Conservation (phyloP, 495 filamentous ascomycete genomes). For the Penicillium malachiteum region DNA sequence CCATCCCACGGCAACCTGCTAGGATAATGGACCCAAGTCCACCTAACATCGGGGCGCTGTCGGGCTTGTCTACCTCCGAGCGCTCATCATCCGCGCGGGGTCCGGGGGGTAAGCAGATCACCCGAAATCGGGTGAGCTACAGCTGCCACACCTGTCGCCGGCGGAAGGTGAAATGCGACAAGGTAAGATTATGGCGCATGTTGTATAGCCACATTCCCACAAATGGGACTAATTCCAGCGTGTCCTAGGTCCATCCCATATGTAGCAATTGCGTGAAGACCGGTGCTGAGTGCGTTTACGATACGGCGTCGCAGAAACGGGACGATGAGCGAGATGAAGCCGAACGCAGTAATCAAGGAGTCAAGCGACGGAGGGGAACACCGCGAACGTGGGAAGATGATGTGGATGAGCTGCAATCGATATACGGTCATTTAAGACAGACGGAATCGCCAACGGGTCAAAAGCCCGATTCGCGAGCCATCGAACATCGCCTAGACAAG, state of each 20-base stretch:
- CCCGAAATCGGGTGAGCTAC: slow-evolving; percentile 49
- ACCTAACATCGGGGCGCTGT: slow-evolving; percentile 1
- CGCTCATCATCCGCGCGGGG: slow-evolving; percentile 16
- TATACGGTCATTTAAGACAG: slow-evolving; percentile 35
- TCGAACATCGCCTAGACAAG: slow-evolving; percentile 45
- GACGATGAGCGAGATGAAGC: slow-evolving; percentile 13
- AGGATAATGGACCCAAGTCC: slow-evolving; percentile 16
- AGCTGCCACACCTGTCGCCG: slow-evolving; percentile 51
- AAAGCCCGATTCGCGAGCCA: slow-evolving; percentile 34
- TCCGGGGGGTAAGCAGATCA: slow-evolving; percentile 43
- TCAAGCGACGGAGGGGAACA: slow-evolving; percentile 37
- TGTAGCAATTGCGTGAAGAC: slow-evolving; percentile 49
- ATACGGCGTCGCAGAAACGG: slow-evolving; percentile 32
- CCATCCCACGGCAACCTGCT: background rate
- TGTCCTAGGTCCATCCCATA: slow-evolving; percentile 42
- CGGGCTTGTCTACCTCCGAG: slow-evolving; percentile 8
- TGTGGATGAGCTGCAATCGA: slow-evolving; percentile 38
- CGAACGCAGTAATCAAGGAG: slow-evolving; percentile 26
- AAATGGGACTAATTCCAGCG: background rate
- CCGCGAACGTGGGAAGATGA: slow-evolving; percentile 35
- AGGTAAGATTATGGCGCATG: slow-evolving; percentile 19
- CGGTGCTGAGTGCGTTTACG: slow-evolving; percentile 45
- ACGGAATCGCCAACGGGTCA: slow-evolving; percentile 23
- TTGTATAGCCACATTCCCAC: background rate
- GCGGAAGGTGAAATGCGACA: slow-evolving; percentile 50